phyloP scores from a whole-genome alignment of 1,284 basidiomycete genomes.

The Sporisorium scitamineum region DNA sequence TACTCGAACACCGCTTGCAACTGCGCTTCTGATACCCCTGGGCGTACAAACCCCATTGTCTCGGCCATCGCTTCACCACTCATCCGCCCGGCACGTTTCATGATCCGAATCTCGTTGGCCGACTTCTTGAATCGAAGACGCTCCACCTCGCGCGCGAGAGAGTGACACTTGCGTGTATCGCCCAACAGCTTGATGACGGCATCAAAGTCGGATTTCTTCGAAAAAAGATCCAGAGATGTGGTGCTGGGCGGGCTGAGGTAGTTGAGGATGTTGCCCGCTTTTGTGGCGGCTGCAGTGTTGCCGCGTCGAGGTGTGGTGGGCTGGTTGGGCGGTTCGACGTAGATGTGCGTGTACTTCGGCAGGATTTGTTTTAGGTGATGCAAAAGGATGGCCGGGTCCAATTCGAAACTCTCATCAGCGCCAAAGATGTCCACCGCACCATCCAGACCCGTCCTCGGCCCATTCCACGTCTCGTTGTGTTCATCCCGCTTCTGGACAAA shows the following conservation, averaged over 20 bases:
- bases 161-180: constrained; percentile 60
- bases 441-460: constrained; percentile 74
- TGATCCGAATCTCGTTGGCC: constrained; percentile 62
- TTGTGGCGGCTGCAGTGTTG: constrained; percentile 10
- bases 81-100: constrained; percentile 62
- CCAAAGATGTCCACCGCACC: constrained; percentile 65
- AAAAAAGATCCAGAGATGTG: constrained; percentile 59
- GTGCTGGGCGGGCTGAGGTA: constrained; percentile 63
- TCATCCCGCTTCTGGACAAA: constrained; percentile 82
- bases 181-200: constrained; percentile 59
- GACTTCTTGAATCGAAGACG: constrained; percentile 59
- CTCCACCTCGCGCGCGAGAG: constrained; percentile 60
- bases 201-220: constrained; percentile 66
- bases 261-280: constrained; percentile 57
- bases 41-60: constrained; percentile 58
- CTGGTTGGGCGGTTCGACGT: constrained; percentile 61
- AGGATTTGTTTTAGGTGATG: constrained; percentile 55
- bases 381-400: constrained; percentile 58
- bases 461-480: constrained; percentile 90
- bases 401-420: constrained; percentile 61
- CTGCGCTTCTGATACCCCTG: constrained; percentile 56
- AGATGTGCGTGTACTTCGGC: constrained; percentile 57
- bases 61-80: constrained; percentile 63
- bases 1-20: constrained; percentile 65
- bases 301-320: constrained; percentile 56